Evolutionary conservation across 2,329 filamentous ascomycete species (phyloP).

Genomic region (Exophiala calicioides): DNA sequence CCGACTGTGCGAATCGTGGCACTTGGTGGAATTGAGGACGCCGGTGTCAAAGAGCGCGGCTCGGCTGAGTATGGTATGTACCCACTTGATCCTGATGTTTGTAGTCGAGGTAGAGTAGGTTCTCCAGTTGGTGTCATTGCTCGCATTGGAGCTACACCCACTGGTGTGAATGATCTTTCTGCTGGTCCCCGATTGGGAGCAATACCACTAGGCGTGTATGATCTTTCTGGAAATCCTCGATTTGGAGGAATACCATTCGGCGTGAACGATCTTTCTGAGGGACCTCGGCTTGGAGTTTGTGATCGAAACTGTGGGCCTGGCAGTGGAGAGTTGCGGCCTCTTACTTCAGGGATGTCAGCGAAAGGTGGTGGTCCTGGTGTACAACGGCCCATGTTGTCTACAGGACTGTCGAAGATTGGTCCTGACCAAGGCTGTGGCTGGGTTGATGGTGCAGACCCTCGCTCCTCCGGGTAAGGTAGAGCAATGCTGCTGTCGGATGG

Average conservation of each 20-base stretch:
- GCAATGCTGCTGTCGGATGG: conserved; percentile 20
- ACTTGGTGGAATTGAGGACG: conserved; percentile 20
- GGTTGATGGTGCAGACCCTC: conserved; percentile 17
- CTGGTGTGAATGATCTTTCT: conserved; percentile 28
- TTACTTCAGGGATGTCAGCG: conserved; percentile 24
- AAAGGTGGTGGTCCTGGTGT: conserved; percentile 21
- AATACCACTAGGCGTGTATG: conserved; percentile 23
- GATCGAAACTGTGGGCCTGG: conserved; percentile 23
- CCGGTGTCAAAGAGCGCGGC: conserved; percentile 23
- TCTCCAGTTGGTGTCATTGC: conserved; percentile 19
- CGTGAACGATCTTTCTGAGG: conserved; percentile 28
- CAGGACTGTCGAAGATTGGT: conserved; percentile 11
- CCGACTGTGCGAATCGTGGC: conserved; percentile 17
- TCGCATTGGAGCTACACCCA: conserved; percentile 15
- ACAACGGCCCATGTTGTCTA: conserved; percentile 19
- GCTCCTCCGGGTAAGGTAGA: conserved; percentile 26
- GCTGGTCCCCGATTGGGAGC: conserved; percentile 22
- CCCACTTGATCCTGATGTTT: conserved; percentile 15
- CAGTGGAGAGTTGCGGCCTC: conserved; percentile 27
- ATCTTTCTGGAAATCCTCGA: conserved; percentile 27
- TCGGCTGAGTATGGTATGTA: conserved; percentile 25
- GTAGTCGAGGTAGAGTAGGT: conserved; percentile 24
- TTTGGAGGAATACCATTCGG: conserved; percentile 17
- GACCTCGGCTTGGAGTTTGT: conserved; percentile 23
- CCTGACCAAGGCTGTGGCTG: conserved; percentile 21